phyloP scores from a whole-genome alignment of 345 rosid species.

The Viola odorata region DNA sequence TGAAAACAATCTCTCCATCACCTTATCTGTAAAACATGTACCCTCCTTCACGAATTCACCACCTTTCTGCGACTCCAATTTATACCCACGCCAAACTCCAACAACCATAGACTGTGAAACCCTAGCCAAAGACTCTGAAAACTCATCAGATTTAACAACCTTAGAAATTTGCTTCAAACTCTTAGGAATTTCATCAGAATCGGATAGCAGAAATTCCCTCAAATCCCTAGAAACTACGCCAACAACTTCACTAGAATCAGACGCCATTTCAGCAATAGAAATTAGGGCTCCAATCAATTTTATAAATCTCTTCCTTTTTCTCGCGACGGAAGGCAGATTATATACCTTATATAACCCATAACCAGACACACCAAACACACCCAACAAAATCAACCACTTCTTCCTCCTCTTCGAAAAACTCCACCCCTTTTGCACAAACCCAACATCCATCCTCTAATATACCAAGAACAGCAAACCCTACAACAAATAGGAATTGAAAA shows the following conservation, averaged over 20 bases:
- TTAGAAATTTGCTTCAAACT: conserved; percentile 84
- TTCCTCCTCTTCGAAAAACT: conserved; percentile 43
- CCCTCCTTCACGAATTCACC: conserved; percentile 14
- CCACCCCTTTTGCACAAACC: conserved; percentile 37
- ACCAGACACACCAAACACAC: conserved; percentile 56
- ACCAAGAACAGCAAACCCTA: conserved; percentile 13
- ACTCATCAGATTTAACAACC: conserved; percentile 60
- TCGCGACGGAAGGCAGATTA: conserved; percentile 53
- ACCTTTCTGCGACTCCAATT: conserved; percentile 19
- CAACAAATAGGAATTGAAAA: conserved; percentile 4
- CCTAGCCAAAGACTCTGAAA: conserved; percentile 47
- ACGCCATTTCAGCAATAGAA: conserved; percentile 62
- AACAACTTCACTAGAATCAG: conserved; percentile 64
- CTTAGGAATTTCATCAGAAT: conserved; percentile 71
- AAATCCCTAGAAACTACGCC: conserved; percentile 62
- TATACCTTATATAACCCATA: conserved; percentile 74
- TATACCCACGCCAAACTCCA: conserved; percentile 61
- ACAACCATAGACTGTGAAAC: conserved; percentile 58
- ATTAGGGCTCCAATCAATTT: conserved; percentile 50
- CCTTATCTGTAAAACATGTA: conserved; percentile 41
- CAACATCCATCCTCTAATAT: conserved; percentile 44
- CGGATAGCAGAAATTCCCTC: conserved; percentile 61
- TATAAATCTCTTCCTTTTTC: conserved; percentile 54
- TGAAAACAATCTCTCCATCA: conserved; percentile 70
- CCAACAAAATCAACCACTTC: conserved; percentile 57